These are phyloP conservation scores for Chaetomium sp. DNA, from an alignment of 2,329 filamentous ascomycete species.

Conservation along the genomic window DNA sequence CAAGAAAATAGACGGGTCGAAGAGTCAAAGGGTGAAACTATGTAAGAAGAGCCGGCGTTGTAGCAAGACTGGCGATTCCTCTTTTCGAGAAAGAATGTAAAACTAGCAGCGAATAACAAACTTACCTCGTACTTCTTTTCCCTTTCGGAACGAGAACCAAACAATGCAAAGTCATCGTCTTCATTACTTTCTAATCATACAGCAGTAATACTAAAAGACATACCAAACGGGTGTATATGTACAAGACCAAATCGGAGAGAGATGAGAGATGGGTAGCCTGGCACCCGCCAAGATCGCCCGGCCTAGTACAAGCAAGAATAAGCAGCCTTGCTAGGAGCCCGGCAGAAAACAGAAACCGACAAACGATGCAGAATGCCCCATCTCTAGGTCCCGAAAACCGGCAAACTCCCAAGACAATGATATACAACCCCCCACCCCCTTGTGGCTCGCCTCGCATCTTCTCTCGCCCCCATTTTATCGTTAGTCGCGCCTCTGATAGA, in stretches of 20 bases:
- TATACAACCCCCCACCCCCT: conserved; percentile 14
- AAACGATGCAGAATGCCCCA: conserved; percentile 15
- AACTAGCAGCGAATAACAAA: background rate
- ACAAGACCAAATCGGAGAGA: conserved; percentile 14
- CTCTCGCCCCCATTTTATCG: background rate
- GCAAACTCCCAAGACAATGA: conserved; percentile 23
- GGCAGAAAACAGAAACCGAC: conserved; percentile 16
- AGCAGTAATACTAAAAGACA: conserved; percentile 6
- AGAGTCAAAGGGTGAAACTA: background rate
- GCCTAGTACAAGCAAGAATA: background rate
- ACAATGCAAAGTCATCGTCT: background rate
- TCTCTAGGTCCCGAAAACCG: conserved; percentile 14
- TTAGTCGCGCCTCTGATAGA: background rate
- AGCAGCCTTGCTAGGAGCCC: conserved; percentile 11
- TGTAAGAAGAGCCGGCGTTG: background rate
- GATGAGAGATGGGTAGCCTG: conserved; percentile 22
- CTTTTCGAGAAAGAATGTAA: conserved; percentile 5
- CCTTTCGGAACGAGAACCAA: background rate
- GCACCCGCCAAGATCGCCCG: conserved; percentile 4
- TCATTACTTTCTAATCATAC: conserved; percentile 23
- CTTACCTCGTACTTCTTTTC: background rate
- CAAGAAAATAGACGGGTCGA: background rate
- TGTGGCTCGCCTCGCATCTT: background rate
- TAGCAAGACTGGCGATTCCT: background rate
- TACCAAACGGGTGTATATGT: conserved; percentile 20